phyloP scores from a whole-genome alignment of 164 flowering plant genomes.

The Santalum album region DNA sequence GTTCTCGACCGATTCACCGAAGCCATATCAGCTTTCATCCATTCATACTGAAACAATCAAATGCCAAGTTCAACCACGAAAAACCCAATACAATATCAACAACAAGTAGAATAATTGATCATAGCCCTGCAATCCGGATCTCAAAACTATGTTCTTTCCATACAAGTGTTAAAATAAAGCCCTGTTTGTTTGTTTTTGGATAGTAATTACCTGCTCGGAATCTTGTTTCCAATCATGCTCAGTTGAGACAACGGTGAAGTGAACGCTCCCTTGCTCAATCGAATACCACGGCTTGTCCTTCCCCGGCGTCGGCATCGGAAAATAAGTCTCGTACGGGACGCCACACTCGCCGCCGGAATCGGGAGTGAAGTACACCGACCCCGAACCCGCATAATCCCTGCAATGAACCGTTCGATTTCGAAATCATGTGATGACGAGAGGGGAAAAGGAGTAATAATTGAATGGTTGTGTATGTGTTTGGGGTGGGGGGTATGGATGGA shows the following conservation, averaged over 20 bases:
- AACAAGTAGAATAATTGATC: too few relatives aligned
- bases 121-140: too few relatives aligned
- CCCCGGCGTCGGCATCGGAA: conserved; percentile 72
- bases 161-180: too few relatives aligned
- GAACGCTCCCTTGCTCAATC: conserved; percentile 71
- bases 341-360: conserved; percentile 98
- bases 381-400: conserved; percentile 51
- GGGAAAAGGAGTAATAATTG: too few relatives aligned
- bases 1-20: conserved; percentile 65
- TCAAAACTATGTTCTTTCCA: too few relatives aligned
- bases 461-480: too few relatives aligned
- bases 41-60: conserved; percentile 70
- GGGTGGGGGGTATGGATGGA: conserved; percentile 11
- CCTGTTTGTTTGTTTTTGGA: too few relatives aligned
- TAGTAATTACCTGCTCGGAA: conserved; percentile 80
- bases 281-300: conserved; percentile 97
- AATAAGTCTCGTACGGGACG: conserved; percentile 77
- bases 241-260: conserved; percentile 79
- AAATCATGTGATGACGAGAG: too few relatives aligned
- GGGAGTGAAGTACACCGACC: conserved; percentile 53
- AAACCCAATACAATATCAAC: too few relatives aligned
- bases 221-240: conserved; percentile 57
- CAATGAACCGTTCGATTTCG: too few relatives aligned
- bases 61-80: too few relatives aligned
- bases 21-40: conserved; percentile 73